A percentile compares a stretch with the other conserved stretches of the same genome.
Conservation (phyloP, 257 asterid species). For the Coffea canephora region DNA sequence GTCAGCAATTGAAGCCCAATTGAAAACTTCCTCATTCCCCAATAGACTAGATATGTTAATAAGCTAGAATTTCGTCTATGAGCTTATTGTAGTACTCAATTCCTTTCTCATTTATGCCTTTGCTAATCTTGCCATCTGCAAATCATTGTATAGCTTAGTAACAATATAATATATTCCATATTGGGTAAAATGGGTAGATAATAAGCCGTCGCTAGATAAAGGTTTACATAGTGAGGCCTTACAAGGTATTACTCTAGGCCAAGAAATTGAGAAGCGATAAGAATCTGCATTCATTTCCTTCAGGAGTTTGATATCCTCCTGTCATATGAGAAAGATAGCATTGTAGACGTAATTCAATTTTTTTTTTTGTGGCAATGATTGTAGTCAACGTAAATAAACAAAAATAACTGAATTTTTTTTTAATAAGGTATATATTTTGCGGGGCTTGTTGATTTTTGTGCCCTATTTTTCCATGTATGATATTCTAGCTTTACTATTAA, state of each 20-base stretch:
- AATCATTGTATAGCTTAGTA: no score
- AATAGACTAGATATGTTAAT: no score
- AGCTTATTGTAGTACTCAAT: conserved; percentile 1
- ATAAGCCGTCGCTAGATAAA: no score
- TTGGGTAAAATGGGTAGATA: no score
- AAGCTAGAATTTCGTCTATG: background rate
- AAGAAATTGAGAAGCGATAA: conserved; percentile 34
- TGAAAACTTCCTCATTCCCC: no score
- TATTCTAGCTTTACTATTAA: no score
- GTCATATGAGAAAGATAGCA: background rate
- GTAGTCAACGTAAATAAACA: no score
- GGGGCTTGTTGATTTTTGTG: no score
- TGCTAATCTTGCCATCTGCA: conserved; percentile 10
- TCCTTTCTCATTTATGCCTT: conserved; percentile 12
- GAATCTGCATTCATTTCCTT: conserved; percentile 30
- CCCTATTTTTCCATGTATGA: no score
- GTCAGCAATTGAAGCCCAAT: no score
- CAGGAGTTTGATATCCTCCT: conserved; percentile 30
- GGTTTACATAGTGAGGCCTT: background rate
- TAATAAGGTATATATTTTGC: background rate
- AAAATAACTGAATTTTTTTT: background rate
- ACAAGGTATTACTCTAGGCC: conserved; percentile 38
- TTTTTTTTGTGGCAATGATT: background rate
- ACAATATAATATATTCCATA: no score
- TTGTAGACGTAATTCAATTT: background rate